Evolutionary conservation across 2,329 filamentous ascomycete species (phyloP).

Genomic region (Xylaria sp.): DNA sequence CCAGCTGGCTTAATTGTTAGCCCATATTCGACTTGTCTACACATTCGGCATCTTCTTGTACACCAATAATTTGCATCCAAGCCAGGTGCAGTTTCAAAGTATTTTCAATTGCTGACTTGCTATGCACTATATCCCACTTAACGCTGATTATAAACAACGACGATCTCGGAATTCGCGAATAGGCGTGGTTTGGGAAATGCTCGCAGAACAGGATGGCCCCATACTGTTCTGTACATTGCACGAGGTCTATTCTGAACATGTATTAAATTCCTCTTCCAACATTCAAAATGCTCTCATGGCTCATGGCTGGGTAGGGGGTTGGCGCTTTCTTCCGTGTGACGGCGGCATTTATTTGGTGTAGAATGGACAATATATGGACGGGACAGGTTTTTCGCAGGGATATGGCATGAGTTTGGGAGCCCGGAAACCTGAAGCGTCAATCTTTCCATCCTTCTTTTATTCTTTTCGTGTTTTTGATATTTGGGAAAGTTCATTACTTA

Average conservation of each 20-base stretch:
- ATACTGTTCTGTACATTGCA: conserved; percentile 12
- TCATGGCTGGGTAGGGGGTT: conserved; percentile 36
- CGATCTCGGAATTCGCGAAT: conserved; percentile 9
- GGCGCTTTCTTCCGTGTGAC: conserved; percentile 29
- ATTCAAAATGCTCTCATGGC: conserved; percentile 29
- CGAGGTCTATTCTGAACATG: not conserved
- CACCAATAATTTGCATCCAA: conserved; percentile 17
- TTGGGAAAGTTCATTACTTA: conserved; percentile 9
- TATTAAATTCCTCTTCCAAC: conserved; percentile 16
- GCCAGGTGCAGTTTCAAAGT: conserved; percentile 9
- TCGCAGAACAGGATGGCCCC: conserved; percentile 21
- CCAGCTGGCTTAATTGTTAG: not conserved
- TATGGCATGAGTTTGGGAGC: conserved; percentile 30
- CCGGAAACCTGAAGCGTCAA: conserved; percentile 14
- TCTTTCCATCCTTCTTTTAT: conserved; percentile 1
- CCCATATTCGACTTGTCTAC: conserved; percentile 13
- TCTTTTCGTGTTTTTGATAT: not conserved
- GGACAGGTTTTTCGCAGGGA: conserved; percentile 32
- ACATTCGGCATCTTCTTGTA: conserved; percentile 22
- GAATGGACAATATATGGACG: conserved; percentile 34
- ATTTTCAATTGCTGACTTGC: conserved; percentile 6
- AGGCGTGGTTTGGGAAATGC: conserved; percentile 14
- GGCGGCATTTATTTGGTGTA: conserved; percentile 38
- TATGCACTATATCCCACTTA: conserved; percentile 26
- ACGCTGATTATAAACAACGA: conserved; percentile 25